Base-by-base conservation (phyloP, 2,329 filamentous ascomycete species). In the Fusarium proliferatum region DNA sequence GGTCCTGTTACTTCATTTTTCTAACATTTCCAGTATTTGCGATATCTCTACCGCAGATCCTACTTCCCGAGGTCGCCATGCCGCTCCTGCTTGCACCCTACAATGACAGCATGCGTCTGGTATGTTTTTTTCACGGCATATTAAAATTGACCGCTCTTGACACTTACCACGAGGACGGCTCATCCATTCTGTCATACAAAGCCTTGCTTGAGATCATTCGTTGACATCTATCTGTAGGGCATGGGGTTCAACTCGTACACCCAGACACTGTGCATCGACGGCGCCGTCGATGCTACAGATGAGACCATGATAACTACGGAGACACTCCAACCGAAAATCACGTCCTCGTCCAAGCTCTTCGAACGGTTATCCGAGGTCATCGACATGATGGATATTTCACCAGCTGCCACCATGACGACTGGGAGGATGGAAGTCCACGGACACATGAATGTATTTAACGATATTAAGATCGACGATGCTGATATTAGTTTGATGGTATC, bases 21-120 rank as follows among this genome's bases (percentile, higher is more conserved):
- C 0, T 10, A n/a, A 9, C 3, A 11, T 33, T n/a, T n/a, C 1
- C 2, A n/a, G 1, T 2, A 6, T 11, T 49, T 17, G 21, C 15
- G 0, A 33, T 9, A 23, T 9, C 10, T 30, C 13, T 2, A 9
- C 46, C 10, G 19, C 2, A 12, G 21, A 11, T 10, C 21, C 9
- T 8, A 33, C 7, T 12, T 11, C 33, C 9, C 6, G 9, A 19
- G 0, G 2, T 15, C 23, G 6, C 38, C 6, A 70, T 70, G 64
- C 51, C 55, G 34, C 41, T 57, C 12, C 11, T 61, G 23, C 64
- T 72, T 3, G 57, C 34, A 2, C 68, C 70, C 5, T 73, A 69
- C 39, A 49, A 65, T 16, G 45, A 51, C 39, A 45, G 57, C 30
- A 73, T 73, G 70, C 64, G 70, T 36, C 17, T 73, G 17, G 68